Evolutionary conservation across 495 filamentous ascomycete genomes (phyloP), one percentile per base, ranked within the genome.

Genomic region (Immersiella caudata): DNA sequence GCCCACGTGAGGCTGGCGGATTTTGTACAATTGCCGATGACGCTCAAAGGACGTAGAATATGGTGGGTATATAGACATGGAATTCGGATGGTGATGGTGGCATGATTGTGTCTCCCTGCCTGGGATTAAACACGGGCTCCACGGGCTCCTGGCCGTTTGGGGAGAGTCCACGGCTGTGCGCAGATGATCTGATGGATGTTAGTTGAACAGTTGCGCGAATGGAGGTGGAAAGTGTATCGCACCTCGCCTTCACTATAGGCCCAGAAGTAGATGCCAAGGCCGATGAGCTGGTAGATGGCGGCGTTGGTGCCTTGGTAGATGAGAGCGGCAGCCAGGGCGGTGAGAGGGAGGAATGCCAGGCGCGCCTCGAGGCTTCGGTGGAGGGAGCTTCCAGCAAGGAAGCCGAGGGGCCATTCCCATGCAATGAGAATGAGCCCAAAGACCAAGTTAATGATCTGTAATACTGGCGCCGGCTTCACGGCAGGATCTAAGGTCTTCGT

Each of bases 231-330:
- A 11, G 52, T 0, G 62, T 79, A 59, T 78, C 89, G 71, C 77
- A 97, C 93, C 90, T 99, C 96, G 77, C 96, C 96, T 81, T 98
- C 95, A 69, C 88, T 93, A 72, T 94, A 98, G 0, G 91, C 96
- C 93, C 95, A 97, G 73, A 97, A 97, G 75, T 97, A 99, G 5
- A 93, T 90, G 3, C 75, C 87, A 75, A 96, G 87, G 0, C 93
- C 96, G 62, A 98, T 88, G 12, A 94, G 74, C 79, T 98, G 96
- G 76, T 98, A 99, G 49, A 98, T 80, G 4, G 92, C 96, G 27
- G 94, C 84, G 73, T 99, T 96, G 11, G 93, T 94, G 11, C 88
- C 91, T 76, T 99, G 96, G 76, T 99, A 99, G 58, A 97, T 79
- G 49, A 99, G 83, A 25, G 87, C 83, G 0, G 91, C 87, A 7